Evolutionary conservation across 148 eudicot genomes (phyloP).

Genomic region (Silene conica): DNA sequence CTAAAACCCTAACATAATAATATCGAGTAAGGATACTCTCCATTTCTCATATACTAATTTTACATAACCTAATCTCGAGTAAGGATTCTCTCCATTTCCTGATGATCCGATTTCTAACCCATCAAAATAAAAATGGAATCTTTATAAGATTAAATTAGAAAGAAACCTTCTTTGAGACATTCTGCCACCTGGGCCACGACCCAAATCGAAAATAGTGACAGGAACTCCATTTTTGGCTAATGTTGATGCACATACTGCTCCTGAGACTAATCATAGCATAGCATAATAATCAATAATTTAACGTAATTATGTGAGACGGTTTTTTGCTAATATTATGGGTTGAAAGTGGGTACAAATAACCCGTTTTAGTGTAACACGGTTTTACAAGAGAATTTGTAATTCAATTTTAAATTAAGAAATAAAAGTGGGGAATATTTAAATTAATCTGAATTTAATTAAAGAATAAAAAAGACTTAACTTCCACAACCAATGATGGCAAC

Average conservation of each 20-base stretch:
- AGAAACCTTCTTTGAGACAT: constrained; percentile 84
- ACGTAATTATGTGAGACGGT: background rate
- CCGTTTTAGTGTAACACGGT: too few relatives aligned
- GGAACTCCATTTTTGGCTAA: constrained; percentile 73
- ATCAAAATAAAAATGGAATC: background rate
- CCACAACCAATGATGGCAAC: constrained; percentile 88
- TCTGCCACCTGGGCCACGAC: constrained; percentile 96
- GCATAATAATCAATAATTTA: background rate
- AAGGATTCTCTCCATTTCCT: background rate
- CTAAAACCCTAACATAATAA: too few relatives aligned
- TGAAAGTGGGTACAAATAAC: too few relatives aligned
- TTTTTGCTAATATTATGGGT: too few relatives aligned
- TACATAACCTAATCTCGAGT: too few relatives aligned
- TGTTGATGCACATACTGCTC: constrained; percentile 89
- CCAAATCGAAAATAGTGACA: constrained; percentile 81
- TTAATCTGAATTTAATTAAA: background rate
- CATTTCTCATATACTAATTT: too few relatives aligned
- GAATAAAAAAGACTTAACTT: constrained; percentile 45
- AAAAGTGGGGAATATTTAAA: background rate
- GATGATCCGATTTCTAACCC: background rate
- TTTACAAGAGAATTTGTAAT: too few relatives aligned
- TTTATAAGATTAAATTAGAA: background rate
- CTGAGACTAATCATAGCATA: constrained; percentile 64
- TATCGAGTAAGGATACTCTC: background rate
- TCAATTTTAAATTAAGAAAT: too few relatives aligned